phyloP scores from a whole-genome alignment of 345 rosid species.

The Eucalyptus decipiens region DNA sequence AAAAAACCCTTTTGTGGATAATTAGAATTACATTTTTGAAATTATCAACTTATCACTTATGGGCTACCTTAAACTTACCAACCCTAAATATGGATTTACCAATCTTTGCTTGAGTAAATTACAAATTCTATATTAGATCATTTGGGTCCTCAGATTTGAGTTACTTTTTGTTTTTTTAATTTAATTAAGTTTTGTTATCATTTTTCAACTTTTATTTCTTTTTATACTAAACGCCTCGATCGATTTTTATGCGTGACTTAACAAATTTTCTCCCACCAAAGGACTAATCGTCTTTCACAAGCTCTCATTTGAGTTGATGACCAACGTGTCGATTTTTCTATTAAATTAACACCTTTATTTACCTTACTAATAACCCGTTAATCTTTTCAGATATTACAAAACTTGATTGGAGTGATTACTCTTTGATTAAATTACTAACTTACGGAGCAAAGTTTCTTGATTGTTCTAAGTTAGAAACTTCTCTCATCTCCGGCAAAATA shows the following conservation, averaged over 20 bases:
- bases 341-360: background rate
- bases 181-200: background rate
- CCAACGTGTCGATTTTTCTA: background rate
- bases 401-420: background rate
- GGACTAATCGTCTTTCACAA: background rate
- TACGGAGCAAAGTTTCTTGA: background rate
- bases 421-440: background rate
- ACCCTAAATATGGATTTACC: background rate
- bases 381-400: background rate
- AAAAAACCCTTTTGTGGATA: background rate
- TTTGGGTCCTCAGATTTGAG: background rate
- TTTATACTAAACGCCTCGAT: too few relatives aligned
- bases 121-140: background rate
- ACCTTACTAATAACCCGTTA: background rate
- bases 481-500: background rate
- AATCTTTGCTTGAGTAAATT: background rate
- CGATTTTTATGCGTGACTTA: background rate
- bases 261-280: background rate
- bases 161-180: too few relatives aligned
- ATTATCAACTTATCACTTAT: background rate
- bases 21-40: too few relatives aligned
- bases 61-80: accelerated
- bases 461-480: background rate
- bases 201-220: too few relatives aligned
- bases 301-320: background rate